Conservation (phyloP, 768 basidiomycete species). For the Antrodiella citrinella region DNA sequence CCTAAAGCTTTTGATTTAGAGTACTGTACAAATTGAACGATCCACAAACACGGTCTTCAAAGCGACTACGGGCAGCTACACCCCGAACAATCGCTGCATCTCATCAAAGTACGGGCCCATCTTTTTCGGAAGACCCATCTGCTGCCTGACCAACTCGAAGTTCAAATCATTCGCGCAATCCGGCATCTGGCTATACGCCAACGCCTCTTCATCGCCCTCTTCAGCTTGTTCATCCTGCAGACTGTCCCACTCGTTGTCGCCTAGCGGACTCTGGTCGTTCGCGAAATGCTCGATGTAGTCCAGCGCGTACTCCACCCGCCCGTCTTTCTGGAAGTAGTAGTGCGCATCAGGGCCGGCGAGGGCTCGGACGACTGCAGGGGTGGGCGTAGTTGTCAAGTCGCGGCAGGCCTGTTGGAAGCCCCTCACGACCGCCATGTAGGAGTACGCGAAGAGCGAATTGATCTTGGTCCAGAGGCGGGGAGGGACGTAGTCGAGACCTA, state of each 20-base stretch:
- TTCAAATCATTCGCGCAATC: slow-evolving; percentile 9
- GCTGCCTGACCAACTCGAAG: background rate
- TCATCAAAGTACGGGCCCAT: background rate
- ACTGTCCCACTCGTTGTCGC: slow-evolving; percentile 4
- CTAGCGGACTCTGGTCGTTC: slow-evolving; percentile 3
- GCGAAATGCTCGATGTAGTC: slow-evolving; percentile 5
- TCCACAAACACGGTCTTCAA: no score
- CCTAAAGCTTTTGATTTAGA: no score
- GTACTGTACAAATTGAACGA: no score
- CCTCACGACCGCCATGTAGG: background rate
- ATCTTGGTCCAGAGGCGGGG: background rate
- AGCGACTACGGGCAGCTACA: no score
- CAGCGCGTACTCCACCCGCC: slow-evolving; percentile 4
- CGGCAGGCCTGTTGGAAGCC: background rate
- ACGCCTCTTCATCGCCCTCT: background rate
- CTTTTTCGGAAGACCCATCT: background rate
- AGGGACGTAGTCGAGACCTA: background rate
- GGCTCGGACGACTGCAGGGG: background rate
- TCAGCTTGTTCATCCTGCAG: background rate
- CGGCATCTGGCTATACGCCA: slow-evolving; percentile 2
- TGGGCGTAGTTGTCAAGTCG: background rate
- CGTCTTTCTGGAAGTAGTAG: slow-evolving; percentile 3
- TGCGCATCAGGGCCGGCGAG: background rate
- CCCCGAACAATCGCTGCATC: no score
- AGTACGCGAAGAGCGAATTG: background rate